Percentiles rank a stretch among this genome's conserved stretches.
These are phyloP conservation scores for Mortierella sp. DNA, from an alignment of 371 early-diverging fungal species.

Conservation along the genomic window DNA sequence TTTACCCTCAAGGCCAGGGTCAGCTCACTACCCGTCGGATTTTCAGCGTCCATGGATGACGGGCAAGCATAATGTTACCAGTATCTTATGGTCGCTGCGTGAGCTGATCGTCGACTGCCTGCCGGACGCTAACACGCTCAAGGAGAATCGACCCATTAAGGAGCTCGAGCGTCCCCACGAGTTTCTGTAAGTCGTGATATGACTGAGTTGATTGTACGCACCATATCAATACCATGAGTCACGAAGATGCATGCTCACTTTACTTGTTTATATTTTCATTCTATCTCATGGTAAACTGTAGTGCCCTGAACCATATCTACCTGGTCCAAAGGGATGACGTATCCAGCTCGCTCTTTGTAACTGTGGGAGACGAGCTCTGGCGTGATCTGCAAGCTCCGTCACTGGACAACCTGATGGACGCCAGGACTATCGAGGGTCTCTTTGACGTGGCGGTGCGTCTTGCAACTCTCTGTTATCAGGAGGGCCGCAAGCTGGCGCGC, in stretches of 20 bases:
- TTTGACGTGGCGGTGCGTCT: constrained; percentile 8
- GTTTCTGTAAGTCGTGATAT: constrained; percentile 6
- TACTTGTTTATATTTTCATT: neutral
- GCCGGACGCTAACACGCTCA: constrained; percentile 3
- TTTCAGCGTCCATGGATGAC: constrained; percentile 13
- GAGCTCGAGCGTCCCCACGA: constrained; percentile 20
- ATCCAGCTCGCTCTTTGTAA: constrained; percentile 16
- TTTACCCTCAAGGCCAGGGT: constrained; percentile 18
- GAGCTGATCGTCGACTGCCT: constrained; percentile 11
- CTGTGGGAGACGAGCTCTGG: constrained; percentile 14
- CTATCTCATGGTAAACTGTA: neutral
- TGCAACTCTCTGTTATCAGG: constrained; percentile 10
- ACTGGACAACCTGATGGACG: constrained; percentile 9
- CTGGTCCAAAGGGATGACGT: constrained; percentile 11
- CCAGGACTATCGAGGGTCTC: neutral
- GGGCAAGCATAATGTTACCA: neutral
- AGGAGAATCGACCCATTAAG: constrained; percentile 8
- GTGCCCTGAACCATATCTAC: constrained; percentile 14
- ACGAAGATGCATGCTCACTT: neutral
- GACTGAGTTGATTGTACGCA: neutral
- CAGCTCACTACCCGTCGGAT: constrained; percentile 17
- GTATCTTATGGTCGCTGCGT: constrained; percentile 15
- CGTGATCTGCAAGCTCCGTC: constrained; percentile 9
- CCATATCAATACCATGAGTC: neutral
- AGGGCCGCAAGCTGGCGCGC: constrained; percentile 17